Base-by-base conservation (phyloP, 148 eudicot genomes). In the Chenopodium album region DNA sequence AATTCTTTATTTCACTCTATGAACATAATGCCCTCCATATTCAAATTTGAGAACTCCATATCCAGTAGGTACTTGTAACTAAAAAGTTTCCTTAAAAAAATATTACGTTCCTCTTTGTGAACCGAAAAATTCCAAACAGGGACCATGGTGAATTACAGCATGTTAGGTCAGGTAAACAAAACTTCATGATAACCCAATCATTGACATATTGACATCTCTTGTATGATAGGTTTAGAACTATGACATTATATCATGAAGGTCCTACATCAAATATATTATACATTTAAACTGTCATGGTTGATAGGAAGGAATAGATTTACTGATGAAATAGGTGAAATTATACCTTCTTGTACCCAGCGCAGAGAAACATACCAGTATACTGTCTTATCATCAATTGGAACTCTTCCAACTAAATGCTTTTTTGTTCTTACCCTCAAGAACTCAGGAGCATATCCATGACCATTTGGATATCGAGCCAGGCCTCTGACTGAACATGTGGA, bases 321-420 rank as follows among this genome's bases (percentile, higher is more conserved):
- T 14, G 56, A 52, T 52, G 16, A 62, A 62, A 62, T 6, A 19
- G n/a, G 10, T 56, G 62, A 3, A 62, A n/a, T 14, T 17, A 65
- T 78, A 85, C 87, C 82, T 81, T 66, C 74, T 9, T 67, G 71
- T 44, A 7, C 63, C 77, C 71, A 77, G 3, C 28, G 34, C 3
- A 78, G 31, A 29, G 83, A 77, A 46, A 85, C 67, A 73, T 89
- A 90, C 93, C 91, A 90, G 67, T 85, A 89, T 31, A 89, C 91
- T 9, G 80, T 75, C 71, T 81, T 86, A n/a, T 87, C 86, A 76
- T 85, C 85, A 47, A 90, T 82, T 12, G 91, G 88, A 77, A 87
- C 76, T 66, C 88, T 84, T 48, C 93, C 91, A 28, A 84, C 66
- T 63, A 82, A 34, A 62, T 14, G 41, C 28, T 81, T 71, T 20